Conservation (phyloP, 2,329 filamentous ascomycete genomes). For the Penicillium fuscoglaucum region DNA sequence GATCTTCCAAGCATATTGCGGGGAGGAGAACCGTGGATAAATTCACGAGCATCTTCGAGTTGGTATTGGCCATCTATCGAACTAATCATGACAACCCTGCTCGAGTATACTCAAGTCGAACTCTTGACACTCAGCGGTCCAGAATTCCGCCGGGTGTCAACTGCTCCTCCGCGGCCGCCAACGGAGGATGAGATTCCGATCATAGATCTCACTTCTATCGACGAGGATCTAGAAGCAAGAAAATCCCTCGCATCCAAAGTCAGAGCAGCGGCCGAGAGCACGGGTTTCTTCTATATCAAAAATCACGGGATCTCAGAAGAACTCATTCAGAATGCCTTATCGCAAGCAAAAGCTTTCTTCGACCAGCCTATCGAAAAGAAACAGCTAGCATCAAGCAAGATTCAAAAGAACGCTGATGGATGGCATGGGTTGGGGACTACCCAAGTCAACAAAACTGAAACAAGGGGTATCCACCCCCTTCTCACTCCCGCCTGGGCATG, state of each 20-base stretch:
- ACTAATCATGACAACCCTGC: constrained; percentile 5
- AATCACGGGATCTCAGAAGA: constrained; percentile 50
- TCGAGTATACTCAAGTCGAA: constrained; percentile 43
- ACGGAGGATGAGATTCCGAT: constrained; percentile 53
- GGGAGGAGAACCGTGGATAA: neutral
- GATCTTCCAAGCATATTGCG: neutral
- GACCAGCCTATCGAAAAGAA: constrained; percentile 49
- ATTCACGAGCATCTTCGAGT: neutral
- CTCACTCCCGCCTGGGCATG: neutral
- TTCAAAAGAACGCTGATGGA: constrained; percentile 51
- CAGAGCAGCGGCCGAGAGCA: constrained; percentile 50
- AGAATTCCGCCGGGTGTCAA: constrained; percentile 47
- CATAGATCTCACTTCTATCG: constrained; percentile 52
- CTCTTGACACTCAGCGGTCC: constrained; percentile 48
- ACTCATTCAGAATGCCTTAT: constrained; percentile 20
- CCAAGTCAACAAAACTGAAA: constrained; percentile 34
- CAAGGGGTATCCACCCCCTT: constrained; percentile 40
- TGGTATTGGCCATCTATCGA: neutral
- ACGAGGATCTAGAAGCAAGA: constrained; percentile 38
- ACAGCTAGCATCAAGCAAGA: constrained; percentile 33
- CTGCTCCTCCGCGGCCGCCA: constrained; percentile 43
- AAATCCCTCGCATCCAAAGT: constrained; percentile 46
- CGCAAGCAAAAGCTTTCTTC: constrained; percentile 46
- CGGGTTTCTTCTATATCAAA: constrained; percentile 58
- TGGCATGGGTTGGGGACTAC: constrained; percentile 40